phyloP scores from a whole-genome alignment of 805 yeast genomes.

The Suhomyces xylopsoci region DNA sequence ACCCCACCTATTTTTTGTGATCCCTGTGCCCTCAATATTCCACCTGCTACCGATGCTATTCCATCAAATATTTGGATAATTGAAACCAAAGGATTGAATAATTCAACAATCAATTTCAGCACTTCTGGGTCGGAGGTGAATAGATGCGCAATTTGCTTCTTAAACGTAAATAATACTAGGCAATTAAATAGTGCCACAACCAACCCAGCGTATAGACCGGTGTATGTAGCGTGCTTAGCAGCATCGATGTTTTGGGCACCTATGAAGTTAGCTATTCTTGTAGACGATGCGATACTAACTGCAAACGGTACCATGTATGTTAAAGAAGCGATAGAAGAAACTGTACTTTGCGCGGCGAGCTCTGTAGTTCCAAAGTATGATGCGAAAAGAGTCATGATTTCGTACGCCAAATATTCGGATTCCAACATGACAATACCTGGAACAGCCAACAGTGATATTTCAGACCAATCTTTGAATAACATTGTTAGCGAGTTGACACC shows the following conservation, averaged over 20 bases:
- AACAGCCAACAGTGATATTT: conserved; percentile 35
- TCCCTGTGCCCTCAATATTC: conserved; percentile 74
- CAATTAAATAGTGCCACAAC: conserved; percentile 38
- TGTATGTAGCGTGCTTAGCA: conserved; percentile 33
- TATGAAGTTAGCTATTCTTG: conserved; percentile 44
- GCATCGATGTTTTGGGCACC: conserved; percentile 41
- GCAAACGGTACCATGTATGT: conserved; percentile 47
- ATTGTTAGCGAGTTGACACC: conserved; percentile 45
- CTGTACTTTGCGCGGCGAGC: conserved; percentile 52
- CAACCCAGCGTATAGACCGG: conserved; percentile 31
- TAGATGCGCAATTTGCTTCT: conserved; percentile 49
- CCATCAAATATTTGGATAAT: conserved; percentile 68
- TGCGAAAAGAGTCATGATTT: conserved; percentile 45
- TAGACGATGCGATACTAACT: conserved; percentile 42
- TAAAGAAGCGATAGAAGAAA: conserved; percentile 44
- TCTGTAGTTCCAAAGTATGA: conserved; percentile 48
- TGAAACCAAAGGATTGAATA: conserved; percentile 61
- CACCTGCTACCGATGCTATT: conserved; percentile 67
- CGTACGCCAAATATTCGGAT: conserved; percentile 45
- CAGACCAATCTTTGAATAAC: conserved; percentile 35
- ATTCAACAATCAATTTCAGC: conserved; percentile 43
- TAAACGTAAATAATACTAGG: conserved; percentile 43
- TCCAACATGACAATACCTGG: conserved; percentile 48
- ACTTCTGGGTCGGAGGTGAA: conserved; percentile 66
- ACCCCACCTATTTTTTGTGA: conserved; percentile 70